Evolutionary conservation across 345 rosid species (phyloP).

Genomic region (Gossypium thurberi): DNA sequence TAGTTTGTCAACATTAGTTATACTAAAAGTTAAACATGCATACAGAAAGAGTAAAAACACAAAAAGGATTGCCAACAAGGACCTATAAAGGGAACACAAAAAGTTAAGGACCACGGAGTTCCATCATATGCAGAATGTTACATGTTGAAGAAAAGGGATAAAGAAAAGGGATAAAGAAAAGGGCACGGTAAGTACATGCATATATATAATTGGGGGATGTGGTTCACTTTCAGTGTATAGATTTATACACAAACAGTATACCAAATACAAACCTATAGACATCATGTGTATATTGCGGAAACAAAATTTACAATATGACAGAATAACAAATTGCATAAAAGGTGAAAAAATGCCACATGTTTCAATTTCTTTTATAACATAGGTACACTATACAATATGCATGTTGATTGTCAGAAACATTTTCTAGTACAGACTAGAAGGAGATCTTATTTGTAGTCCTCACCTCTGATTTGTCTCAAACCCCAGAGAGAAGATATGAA

Average conservation of each 20-base stretch:
- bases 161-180: not conserved
- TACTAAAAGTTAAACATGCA: slow-evolving; percentile 2
- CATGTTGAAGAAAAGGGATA: not conserved
- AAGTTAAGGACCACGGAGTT: not conserved
- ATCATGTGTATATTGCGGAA: not conserved
- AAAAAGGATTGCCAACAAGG: not conserved
- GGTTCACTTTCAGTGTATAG: not conserved
- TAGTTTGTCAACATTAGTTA: not conserved
- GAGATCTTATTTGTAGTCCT: slow-evolving; percentile 5
- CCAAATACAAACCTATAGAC: not conserved
- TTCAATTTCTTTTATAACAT: not conserved
- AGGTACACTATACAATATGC: not conserved
- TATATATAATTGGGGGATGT: not conserved
- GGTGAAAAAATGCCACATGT: not conserved
- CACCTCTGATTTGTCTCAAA: slow-evolving; percentile 68
- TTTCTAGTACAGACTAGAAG: not conserved
- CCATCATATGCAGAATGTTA: slow-evolving; percentile 8
- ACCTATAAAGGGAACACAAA: not conserved
- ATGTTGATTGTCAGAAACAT: slow-evolving; percentile 1
- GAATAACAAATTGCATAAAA: not conserved
- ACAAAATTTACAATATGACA: not conserved
- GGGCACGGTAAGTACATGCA: not conserved
- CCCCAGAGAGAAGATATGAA: slow-evolving; percentile 66
- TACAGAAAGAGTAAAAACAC: not conserved
- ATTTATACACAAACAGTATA: not conserved